A percentile compares a stretch with the other conserved stretches of the same genome.
Evolutionary conservation across 768 basidiomycete genomes (phyloP).

Genomic region (Wakefieldia striispora): DNA sequence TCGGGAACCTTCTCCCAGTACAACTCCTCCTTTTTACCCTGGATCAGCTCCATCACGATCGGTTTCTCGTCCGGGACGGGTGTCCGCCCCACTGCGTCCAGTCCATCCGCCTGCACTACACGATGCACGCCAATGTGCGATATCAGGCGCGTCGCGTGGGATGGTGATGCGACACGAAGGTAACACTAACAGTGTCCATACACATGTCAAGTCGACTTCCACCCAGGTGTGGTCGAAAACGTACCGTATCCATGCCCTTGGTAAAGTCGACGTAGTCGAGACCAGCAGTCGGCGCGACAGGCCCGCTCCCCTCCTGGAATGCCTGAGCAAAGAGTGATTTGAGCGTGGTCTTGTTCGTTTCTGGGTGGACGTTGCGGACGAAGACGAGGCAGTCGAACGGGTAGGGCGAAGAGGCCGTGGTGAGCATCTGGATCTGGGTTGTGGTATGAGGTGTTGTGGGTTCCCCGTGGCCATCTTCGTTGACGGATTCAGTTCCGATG

Average conservation of each 20-base stretch:
- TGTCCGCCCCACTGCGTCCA: slow-evolving; percentile 50
- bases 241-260: slow-evolving; percentile 73
- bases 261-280: slow-evolving; percentile 80
- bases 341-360: slow-evolving; percentile 81
- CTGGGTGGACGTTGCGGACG: slow-evolving; percentile 64
- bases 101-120: slow-evolving; percentile 45
- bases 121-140: slow-evolving; percentile 39
- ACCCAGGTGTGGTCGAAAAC: slow-evolving; percentile 11
- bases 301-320: slow-evolving; percentile 23
- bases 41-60: slow-evolving; percentile 54
- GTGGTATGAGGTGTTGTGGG: no score
- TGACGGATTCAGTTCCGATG: no score
- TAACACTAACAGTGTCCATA: slow-evolving; percentile 54
- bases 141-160: slow-evolving; percentile 44
- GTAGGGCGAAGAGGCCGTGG: slow-evolving; percentile 38
- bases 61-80: slow-evolving; percentile 18
- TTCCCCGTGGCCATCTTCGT: neutral
- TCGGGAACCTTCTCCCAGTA: slow-evolving; percentile 83
- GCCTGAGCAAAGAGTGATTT: slow-evolving; percentile 53
- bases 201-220: neutral
- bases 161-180: slow-evolving; percentile 59
- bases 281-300: no score
- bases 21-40: slow-evolving; percentile 61
- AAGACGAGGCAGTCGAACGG: slow-evolving; percentile 70
- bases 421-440: slow-evolving; percentile 3